Base-by-base conservation (phyloP, 306 rosid species). In the Vigna trinervia region DNA sequence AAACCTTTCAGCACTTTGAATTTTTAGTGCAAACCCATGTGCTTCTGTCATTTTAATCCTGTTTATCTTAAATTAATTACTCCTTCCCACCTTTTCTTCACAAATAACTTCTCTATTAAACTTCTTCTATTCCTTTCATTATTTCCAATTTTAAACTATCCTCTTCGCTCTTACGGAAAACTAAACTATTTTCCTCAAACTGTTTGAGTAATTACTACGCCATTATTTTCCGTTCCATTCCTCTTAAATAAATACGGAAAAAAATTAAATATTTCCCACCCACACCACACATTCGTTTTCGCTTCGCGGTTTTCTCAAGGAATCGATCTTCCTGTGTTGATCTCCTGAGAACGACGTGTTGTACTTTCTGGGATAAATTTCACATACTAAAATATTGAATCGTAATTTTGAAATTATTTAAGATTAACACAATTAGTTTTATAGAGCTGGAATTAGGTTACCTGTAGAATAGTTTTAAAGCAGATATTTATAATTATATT, bases 11-110 rank as follows among this genome's bases (percentile, higher is more conserved):
- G 30, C 5, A 59, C 86, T 79, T 91, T 91, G 92, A 91, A 59
- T 89, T 87, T 89, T 48, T 71, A 30, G 86, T 74, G 69, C 88
- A 43, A 39, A 9, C 68, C 68, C 90, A 91, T 83, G 93, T 89
- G 96, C 87, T 69, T 46, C 22, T 82, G 86, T 83, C 14, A 12
- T 38, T 66, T 73, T 57, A 66, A 23, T 19, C 34, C 34, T 52
- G 58, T 68, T 62, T 71, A 20, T 57, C 62, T 62, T 71, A 20
- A 32, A 3, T 32, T 4, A 30, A 47, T 23, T 17, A 46, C 45
- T 78, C 38, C 12, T 1, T 23, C 26, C 26, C 46, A 28, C n/a
- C 20, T 23, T 1, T 23, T 23, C 26, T 23, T 23, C 26, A 1
- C 26, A 23, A 23, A 23, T 23, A 1, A 0, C 26, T 23, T 23